These are phyloP conservation scores for Crithidia mellificae DNA, from an alignment of 208 protist species.

Conservation along the genomic window DNA sequence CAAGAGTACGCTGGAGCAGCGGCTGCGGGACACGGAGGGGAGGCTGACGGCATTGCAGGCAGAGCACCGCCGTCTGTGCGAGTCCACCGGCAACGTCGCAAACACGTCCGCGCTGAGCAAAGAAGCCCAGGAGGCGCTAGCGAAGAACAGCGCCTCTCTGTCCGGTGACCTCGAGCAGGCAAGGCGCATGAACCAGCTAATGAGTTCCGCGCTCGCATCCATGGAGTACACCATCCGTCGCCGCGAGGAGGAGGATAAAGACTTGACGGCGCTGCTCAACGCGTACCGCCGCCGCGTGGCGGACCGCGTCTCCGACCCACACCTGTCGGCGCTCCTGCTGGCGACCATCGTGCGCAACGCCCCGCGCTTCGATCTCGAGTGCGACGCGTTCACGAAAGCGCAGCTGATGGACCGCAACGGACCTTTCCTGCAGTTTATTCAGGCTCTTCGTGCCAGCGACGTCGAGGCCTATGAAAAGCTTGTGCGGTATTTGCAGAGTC, in stretches of 20 bases:
- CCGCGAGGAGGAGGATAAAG: constrained; percentile 77
- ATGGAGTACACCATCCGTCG: constrained; percentile 84
- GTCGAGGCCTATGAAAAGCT: constrained; percentile 64
- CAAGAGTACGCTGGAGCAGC: constrained; percentile 61
- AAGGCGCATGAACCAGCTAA: constrained; percentile 38
- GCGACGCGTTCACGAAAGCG: constrained; percentile 56
- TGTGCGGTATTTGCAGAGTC: constrained; percentile 68
- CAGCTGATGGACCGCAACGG: constrained; percentile 63
- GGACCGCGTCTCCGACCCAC: constrained; percentile 59
- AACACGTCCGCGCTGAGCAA: constrained; percentile 13
- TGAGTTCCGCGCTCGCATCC: constrained; percentile 60
- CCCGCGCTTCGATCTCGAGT: constrained; percentile 66
- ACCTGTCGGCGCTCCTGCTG: constrained; percentile 62
- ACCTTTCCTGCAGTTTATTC: constrained; percentile 73
- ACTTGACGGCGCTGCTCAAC: constrained; percentile 74
- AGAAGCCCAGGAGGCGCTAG: constrained; percentile 35
- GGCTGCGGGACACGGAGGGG: constrained; percentile 55
- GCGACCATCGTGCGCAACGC: constrained; percentile 75
- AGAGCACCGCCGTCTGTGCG: constrained; percentile 62
- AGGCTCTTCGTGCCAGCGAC: constrained; percentile 55
- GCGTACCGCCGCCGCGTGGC: constrained; percentile 67
- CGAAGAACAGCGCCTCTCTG: constrained; percentile 33
- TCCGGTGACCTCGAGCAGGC: constrained; percentile 48
- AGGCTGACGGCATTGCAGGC: constrained; percentile 46
- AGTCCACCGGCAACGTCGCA: constrained; percentile 32